phyloP scores from a whole-genome alignment of 208 protist genomes.

The Leishmania turanica region DNA sequence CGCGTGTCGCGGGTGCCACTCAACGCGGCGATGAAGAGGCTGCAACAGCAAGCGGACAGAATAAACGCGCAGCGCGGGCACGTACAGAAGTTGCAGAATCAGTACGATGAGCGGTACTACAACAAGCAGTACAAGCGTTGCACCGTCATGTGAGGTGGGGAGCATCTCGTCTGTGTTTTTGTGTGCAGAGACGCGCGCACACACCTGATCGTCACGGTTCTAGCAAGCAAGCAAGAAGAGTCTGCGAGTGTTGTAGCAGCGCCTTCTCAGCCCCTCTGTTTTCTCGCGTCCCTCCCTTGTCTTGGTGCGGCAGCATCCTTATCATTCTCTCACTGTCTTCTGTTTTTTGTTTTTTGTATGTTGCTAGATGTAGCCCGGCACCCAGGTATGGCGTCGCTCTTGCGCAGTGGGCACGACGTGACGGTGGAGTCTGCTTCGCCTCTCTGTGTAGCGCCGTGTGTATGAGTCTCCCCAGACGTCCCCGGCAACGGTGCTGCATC shows the following conservation, averaged over 20 bases:
- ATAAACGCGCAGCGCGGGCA: conserved; percentile 31
- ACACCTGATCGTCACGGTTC: background rate
- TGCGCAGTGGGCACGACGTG: background rate
- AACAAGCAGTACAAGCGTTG: conserved; percentile 33
- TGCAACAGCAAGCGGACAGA: conserved; percentile 28
- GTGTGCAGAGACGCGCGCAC: background rate
- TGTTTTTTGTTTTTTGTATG: background rate
- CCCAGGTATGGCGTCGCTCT: background rate
- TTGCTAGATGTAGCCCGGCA: background rate
- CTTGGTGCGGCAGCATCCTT: background rate
- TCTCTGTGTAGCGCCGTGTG: too few relatives aligned
- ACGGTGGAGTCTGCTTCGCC: too few relatives aligned
- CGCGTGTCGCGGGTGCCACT: conserved; percentile 50
- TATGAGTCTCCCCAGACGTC: too few relatives aligned
- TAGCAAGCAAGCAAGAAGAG: background rate
- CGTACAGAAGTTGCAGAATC: conserved; percentile 2
- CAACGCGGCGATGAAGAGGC: conserved; percentile 29
- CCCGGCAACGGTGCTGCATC: too few relatives aligned
- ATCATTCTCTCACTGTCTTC: background rate
- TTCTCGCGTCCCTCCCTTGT: background rate
- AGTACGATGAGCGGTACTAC: conserved; percentile 22
- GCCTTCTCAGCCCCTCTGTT: background rate
- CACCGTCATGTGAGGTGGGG: conserved; percentile 31
- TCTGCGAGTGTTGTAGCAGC: background rate
- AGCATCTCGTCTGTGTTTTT: background rate